A percentile compares a stretch with the other conserved stretches of the same genome.
Evolutionary conservation across 108 stramenopile genomes (phyloP).

Genomic region (Discostella pseudostelligera): DNA sequence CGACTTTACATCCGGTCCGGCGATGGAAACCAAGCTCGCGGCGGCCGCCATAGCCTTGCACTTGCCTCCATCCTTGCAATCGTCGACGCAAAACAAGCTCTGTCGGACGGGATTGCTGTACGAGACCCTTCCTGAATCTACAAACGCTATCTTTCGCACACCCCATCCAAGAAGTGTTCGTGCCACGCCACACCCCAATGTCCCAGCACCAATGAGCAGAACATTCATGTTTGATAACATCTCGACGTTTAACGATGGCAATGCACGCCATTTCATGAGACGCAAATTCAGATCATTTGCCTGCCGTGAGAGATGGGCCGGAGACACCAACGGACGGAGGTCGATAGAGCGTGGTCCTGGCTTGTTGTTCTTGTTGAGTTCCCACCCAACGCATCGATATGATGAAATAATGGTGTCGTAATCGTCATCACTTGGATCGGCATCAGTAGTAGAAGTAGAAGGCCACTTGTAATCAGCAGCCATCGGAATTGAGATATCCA

Average conservation of each 20-base stretch:
- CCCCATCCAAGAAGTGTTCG: constrained; percentile 96
- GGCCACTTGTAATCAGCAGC: constrained; percentile 56
- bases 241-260: constrained; percentile 89
- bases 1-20: constrained; percentile 78
- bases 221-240: constrained; percentile 73
- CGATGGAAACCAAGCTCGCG: constrained; percentile 76
- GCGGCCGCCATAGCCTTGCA: constrained; percentile 95
- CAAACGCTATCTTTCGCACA: constrained; percentile 89
- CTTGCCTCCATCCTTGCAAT: constrained; percentile 82
- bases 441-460: constrained; percentile 1
- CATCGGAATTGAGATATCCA: constrained; percentile 56
- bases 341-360: constrained; percentile 81
- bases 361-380: constrained; percentile 72
- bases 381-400: constrained; percentile 80
- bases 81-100: constrained; percentile 87
- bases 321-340: constrained; percentile 71
- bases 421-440: constrained; percentile 5
- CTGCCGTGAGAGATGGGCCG: constrained; percentile 80
- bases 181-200: constrained; percentile 95
- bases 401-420: neutral
- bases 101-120: constrained; percentile 98
- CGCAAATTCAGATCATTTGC: constrained; percentile 94
- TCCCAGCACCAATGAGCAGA: constrained; percentile 95
- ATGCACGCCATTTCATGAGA: constrained; percentile 98
- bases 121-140: constrained; percentile 93